Evolutionary conservation across 352 stramenopile genomes (phyloP).

Genomic region (Aphanomyces astaci): DNA sequence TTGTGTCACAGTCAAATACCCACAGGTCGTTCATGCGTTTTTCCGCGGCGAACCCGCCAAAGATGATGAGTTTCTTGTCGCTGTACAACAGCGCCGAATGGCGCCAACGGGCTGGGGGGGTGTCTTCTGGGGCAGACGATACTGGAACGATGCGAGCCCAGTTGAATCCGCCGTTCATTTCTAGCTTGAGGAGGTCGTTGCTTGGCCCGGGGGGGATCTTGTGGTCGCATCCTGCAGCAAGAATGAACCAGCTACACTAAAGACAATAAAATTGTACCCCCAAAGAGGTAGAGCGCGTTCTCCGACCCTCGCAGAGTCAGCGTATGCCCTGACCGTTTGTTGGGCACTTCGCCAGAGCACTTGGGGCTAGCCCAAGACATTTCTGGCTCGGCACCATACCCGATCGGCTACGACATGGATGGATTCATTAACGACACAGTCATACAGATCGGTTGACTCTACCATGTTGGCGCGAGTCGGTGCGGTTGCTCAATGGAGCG

Average conservation of each 20-base stretch:
- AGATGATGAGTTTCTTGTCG: slow-evolving; percentile 87
- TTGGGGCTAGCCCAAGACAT: slow-evolving; percentile 84
- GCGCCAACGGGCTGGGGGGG: slow-evolving; percentile 68
- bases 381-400: slow-evolving; percentile 78
- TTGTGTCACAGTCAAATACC: slow-evolving; percentile 91
- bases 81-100: slow-evolving; percentile 70
- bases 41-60: slow-evolving; percentile 90
- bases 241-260: background rate
- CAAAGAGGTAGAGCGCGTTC: slow-evolving; percentile 74
- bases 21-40: slow-evolving; percentile 95
- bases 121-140: slow-evolving; percentile 39
- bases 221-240: slow-evolving; percentile 84
- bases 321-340: slow-evolving; percentile 92
- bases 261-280: slow-evolving; percentile 28
- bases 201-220: slow-evolving; percentile 87
- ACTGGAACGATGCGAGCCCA: slow-evolving; percentile 56
- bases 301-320: slow-evolving; percentile 86
- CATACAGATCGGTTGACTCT: background rate
- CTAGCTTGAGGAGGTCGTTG: slow-evolving; percentile 91
- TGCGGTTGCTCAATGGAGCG: background rate
- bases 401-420: slow-evolving; percentile 50
- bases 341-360: slow-evolving; percentile 88
- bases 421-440: background rate
- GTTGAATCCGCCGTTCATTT: slow-evolving; percentile 78
- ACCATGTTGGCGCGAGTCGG: background rate